Base-by-base conservation (phyloP, 495 filamentous ascomycete genomes). In the Xylaria scruposa region DNA sequence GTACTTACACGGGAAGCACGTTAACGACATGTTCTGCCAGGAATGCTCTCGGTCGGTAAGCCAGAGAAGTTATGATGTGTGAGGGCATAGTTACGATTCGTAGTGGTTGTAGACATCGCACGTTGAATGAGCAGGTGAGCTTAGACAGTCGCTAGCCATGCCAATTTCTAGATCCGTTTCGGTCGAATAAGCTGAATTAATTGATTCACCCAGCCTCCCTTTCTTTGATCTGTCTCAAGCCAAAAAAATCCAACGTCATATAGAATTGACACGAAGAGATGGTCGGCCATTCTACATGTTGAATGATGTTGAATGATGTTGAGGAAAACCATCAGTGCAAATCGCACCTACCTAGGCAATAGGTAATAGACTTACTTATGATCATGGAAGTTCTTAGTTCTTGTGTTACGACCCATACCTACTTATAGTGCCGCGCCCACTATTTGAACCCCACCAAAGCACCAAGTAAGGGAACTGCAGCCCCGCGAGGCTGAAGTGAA, bases 401-500 rank as follows among this genome's bases (percentile, higher is more conserved):
- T n/a, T 31, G 29, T 31, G 29, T 31, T 31, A 31, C 29, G 29
- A 31, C 29, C 29, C 29, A 31, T 31, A 36, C 31, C 4, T 33
- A 33, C 33, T 7, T 36, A 7, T 49, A 9, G 47, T 10, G 21
- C 46, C 38, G 42, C 33, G 44, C 26, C 47, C 64, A 29, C 64
- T 67, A 40, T 67, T 40, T 26, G 8, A 31, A 67, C 65, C 65
- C 65, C 65, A 67, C 65, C 49, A 67, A 67, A 56, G 51, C 53
- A 46, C 33, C 53, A 15, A 15, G 40, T 47, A 49, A 38, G 24
- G 17, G 33, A 33, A 33, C 17, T n/a, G 26, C n/a, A 46, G 61
- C 69, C 69, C 69, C 69, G 60, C 69, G 36, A 71, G 49, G 56
- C 68, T 70, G 58, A 51, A 44, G 58, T 9, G 15, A 44, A 29